These are phyloP conservation scores for Acacia pycnantha DNA, from an alignment of 331 rosid species.

Conservation along the genomic window DNA sequence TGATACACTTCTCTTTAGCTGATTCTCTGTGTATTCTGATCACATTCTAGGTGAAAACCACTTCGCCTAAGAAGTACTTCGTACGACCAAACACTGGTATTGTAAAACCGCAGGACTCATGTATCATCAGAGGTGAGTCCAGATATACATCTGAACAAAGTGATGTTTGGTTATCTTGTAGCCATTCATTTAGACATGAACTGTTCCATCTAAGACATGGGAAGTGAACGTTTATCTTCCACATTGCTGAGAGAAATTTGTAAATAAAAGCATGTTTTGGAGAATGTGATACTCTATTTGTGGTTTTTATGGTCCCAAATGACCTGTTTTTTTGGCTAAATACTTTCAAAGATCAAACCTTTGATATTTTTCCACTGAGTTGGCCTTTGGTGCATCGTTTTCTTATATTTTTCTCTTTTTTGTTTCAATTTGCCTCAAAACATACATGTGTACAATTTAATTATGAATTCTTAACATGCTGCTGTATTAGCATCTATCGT, in stretches of 20 bases:
- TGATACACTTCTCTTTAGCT: conserved; percentile 12
- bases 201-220: not conserved
- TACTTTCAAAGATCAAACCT: not conserved
- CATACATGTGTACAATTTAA: conserved; percentile 13
- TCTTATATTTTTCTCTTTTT: not conserved
- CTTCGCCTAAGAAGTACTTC: conserved; percentile 95
- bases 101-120: conserved; percentile 81
- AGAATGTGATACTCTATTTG: not conserved
- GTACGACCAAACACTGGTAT: conserved; percentile 95
- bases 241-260: not conserved
- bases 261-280: conserved; percentile 12
- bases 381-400: not conserved
- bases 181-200: conserved; percentile 1
- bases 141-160: conserved; percentile 14
- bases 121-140: conserved; percentile 79
- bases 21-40: conserved; percentile 1
- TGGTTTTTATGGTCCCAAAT: no score
- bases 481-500: conserved; percentile 21
- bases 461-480: conserved; percentile 7
- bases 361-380: not conserved
- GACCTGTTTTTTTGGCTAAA: not conserved
- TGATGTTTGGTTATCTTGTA: not conserved
- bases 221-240: not conserved
- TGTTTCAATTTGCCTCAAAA: conserved; percentile 9
- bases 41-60: conserved; percentile 80